Base-by-base conservation (phyloP, 441 rosid species). In the Euphorbia corollata region DNA sequence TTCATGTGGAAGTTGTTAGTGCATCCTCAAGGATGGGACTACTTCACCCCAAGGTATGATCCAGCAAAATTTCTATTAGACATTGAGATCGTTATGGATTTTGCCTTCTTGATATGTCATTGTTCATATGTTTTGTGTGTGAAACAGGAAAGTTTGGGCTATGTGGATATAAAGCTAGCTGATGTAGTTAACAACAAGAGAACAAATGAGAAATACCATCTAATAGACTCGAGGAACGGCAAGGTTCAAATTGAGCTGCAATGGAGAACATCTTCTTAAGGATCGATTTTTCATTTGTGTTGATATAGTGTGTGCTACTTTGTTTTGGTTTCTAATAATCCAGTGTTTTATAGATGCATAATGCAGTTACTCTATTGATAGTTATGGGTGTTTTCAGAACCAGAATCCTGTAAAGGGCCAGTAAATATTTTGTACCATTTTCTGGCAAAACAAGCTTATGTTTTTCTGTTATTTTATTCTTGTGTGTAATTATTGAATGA, bases 191-290 rank as follows among this genome's bases (percentile, higher is more conserved):
- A 61, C 84, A 93, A 93, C 90, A 89, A 79, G 72, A 78, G 97
- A 69, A 89, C 82, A 81, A 91, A 91, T 32, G 91, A 91, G 88
- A 87, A 81, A 82, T 87, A 86, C 74, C 88, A 89, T 73, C 95
- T 93, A 30, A 93, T 93, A 16, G 97, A 90, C 81, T 93, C 99
- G 0, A 93, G 78, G 85, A 85, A 91, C 16, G 97, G 97, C 10
- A 73, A 74, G 80, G 78, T 93, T 76, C 97, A 85, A 77, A 68
- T 91, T 61, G 97, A 91, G 86, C 67, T 93, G 74, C 93, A 84
- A 65, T 93, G 99, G 99, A 81, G 88, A 76, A 86, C 89, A 12
- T 79, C 85, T n/a, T 74, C 84, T 36, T 83, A 76, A 76, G 59
- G 71, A 4, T 70, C 38, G 19, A 3, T 18, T 60, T 45, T 27